phyloP scores from a whole-genome alignment of 2,329 filamentous ascomycete genomes.

The Aphanocladium album region DNA sequence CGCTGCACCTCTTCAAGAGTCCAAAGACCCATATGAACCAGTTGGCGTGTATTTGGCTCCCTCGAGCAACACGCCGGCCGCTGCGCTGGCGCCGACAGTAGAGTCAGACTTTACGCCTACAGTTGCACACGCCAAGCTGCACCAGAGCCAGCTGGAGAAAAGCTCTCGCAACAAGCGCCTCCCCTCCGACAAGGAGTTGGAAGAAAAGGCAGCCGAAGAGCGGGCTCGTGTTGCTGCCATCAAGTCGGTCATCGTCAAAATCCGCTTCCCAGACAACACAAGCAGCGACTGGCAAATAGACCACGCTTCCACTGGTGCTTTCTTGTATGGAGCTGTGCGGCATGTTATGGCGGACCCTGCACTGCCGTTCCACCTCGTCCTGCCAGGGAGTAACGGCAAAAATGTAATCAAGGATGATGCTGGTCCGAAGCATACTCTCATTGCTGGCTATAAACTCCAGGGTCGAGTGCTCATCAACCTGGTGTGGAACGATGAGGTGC shows the following conservation, averaged over 20 bases:
- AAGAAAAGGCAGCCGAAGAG: slow-evolving; percentile 61
- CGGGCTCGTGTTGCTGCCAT: slow-evolving; percentile 61
- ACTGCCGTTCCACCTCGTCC: slow-evolving; percentile 68
- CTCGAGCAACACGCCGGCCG: slow-evolving; percentile 65
- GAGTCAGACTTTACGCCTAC: slow-evolving; percentile 74
- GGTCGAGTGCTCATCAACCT: slow-evolving; percentile 71
- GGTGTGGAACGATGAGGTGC: slow-evolving; percentile 63
- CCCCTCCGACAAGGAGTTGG: slow-evolving; percentile 76
- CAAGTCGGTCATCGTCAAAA: slow-evolving; percentile 65
- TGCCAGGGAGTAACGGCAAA: slow-evolving; percentile 45
- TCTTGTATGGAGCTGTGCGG: slow-evolving; percentile 70
- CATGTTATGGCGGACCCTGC: slow-evolving; percentile 60
- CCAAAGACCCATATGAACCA: slow-evolving; percentile 38
- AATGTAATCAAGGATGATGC: slow-evolving; percentile 43
- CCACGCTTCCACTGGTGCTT: slow-evolving; percentile 61
- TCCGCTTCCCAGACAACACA: slow-evolving; percentile 84
- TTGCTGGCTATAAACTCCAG: slow-evolving; percentile 65
- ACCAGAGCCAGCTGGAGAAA: slow-evolving; percentile 61
- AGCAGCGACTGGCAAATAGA: slow-evolving; percentile 68
- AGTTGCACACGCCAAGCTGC: slow-evolving; percentile 69
- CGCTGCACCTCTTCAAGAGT: background rate
- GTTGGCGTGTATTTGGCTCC: slow-evolving; percentile 77
- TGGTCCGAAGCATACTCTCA: slow-evolving; percentile 51
- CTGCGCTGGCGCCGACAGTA: slow-evolving; percentile 61
- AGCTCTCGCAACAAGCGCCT: slow-evolving; percentile 69